Evolutionary conservation across 2,329 filamentous ascomycete genomes (phyloP), one percentile per base, ranked within the genome.

Genomic region (Colletotrichum musicola): DNA sequence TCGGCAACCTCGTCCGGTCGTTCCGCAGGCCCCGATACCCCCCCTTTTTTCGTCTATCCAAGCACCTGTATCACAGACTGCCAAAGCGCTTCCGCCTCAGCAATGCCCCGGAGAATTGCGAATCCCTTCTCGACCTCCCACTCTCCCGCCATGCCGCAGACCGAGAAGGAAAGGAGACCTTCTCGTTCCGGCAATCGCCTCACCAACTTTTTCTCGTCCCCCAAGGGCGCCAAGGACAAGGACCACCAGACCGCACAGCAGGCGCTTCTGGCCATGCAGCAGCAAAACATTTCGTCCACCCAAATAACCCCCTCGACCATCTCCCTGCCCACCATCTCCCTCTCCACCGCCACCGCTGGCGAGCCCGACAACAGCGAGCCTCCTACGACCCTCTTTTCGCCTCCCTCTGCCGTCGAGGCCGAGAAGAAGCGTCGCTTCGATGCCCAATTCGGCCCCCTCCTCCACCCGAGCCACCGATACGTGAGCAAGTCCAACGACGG

Each of bases 371-470:
- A 88, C 77, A 90, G 89, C 79, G 92, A 97, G 74, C 85, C 91
- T 56, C 85, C 92, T 14, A 97, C 90, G 12, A 86, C 88, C 9
- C 89, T 98, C 58, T 98, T 97, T 81, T 90, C 95, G 76, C 94
- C 96, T 35, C 93, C 93, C 65, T 93, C 93, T 7, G 91, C 90
- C n/a, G 92, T 92, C 77, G 95, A 98, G 81, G 88, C 91, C 54
- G 90, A 91, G 70, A 89, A 89, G 71, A 87, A 94, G 79, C 91
- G 91, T 67, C 91, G 90, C 77, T 88, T 91, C 74, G 93, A 98
- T 76, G 92, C 95, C 42, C 94, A 98, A 77, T 99, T 98, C 76
- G 96, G 93, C 13, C 95, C 95, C 16, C 85, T 98, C 57, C 87
- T 90, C 72, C 91, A 93, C 72, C 88, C 90, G 58, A 92, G 87